Evolutionary conservation across 2,329 filamentous ascomycete genomes (phyloP).

Genomic region (Aspergillaceae sp.): DNA sequence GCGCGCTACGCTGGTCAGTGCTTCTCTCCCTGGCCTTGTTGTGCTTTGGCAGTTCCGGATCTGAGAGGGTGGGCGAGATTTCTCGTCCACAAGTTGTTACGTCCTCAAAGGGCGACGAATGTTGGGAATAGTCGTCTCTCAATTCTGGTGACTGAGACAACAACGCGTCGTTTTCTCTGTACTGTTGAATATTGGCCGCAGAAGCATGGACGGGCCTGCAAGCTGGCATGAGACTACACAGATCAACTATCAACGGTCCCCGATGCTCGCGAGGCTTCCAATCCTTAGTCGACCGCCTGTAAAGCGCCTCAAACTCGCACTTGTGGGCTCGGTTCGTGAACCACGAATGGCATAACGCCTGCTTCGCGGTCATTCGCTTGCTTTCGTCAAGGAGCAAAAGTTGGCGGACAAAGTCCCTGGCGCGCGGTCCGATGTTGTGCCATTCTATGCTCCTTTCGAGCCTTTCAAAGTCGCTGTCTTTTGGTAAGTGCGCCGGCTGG

Average conservation of each 20-base stretch:
- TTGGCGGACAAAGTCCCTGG: constrained; percentile 46
- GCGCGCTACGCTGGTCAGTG: no score
- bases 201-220: background rate
- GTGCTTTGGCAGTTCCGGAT: constrained; percentile 16
- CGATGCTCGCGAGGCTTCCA: constrained; percentile 40
- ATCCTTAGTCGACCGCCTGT: constrained; percentile 39
- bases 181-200: background rate
- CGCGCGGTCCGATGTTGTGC: constrained; percentile 33
- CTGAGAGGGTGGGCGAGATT: constrained; percentile 16
- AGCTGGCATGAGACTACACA: constrained; percentile 3
- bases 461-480: constrained; percentile 34
- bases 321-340: constrained; percentile 45
- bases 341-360: constrained; percentile 49
- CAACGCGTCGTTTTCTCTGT: background rate
- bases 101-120: background rate
- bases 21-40: constrained; percentile 2
- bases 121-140: background rate
- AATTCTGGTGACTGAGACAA: background rate
- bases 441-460: constrained; percentile 39
- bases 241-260: constrained; percentile 6
- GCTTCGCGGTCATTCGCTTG: constrained; percentile 43
- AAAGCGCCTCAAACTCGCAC: constrained; percentile 42
- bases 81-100: background rate
- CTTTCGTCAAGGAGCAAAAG: constrained; percentile 45
- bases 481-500: constrained; percentile 23